Percentiles rank a stretch among this genome's conserved stretches.
Evolutionary conservation across 2,329 filamentous ascomycete species (phyloP).

Genomic region (Sporothrix sp.): DNA sequence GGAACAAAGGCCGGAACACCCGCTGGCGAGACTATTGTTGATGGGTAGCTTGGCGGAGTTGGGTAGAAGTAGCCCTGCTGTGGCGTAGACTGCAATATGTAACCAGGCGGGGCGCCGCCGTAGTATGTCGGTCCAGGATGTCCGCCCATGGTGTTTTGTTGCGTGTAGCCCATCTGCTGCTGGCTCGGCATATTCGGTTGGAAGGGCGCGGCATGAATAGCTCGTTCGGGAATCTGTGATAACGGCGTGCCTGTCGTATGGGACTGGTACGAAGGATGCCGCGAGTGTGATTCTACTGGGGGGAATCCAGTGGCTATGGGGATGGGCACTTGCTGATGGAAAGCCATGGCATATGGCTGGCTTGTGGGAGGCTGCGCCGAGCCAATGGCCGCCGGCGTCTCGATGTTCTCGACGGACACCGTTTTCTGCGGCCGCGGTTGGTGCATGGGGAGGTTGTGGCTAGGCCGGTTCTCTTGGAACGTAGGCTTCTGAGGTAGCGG

Average conservation of each 20-base stretch:
- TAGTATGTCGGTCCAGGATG: constrained; percentile 35
- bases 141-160: constrained; percentile 28
- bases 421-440: constrained; percentile 92
- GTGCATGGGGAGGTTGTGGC: constrained; percentile 61
- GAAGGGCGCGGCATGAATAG: constrained; percentile 83
- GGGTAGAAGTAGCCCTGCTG: constrained; percentile 28
- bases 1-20: constrained; percentile 49
- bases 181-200: constrained; percentile 50
- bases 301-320: constrained; percentile 47
- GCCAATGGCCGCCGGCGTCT: constrained; percentile 54
- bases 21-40: constrained; percentile 25
- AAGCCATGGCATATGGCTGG: constrained; percentile 33
- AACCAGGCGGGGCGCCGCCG: constrained; percentile 38
- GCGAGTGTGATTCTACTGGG: constrained; percentile 49
- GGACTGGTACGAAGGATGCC: constrained; percentile 58
- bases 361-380: background rate
- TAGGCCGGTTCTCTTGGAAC: constrained; percentile 46
- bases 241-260: constrained; percentile 72
- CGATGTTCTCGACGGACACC: constrained; percentile 86
- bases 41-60: constrained; percentile 20
- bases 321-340: constrained; percentile 86
- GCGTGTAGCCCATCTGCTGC: constrained; percentile 37
- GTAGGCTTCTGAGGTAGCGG: constrained; percentile 49
- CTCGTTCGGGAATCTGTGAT: constrained; percentile 85
- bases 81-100: constrained; percentile 47